Conservation (phyloP, 2,329 filamentous ascomycete genomes). For the Alternaria sp. region DNA sequence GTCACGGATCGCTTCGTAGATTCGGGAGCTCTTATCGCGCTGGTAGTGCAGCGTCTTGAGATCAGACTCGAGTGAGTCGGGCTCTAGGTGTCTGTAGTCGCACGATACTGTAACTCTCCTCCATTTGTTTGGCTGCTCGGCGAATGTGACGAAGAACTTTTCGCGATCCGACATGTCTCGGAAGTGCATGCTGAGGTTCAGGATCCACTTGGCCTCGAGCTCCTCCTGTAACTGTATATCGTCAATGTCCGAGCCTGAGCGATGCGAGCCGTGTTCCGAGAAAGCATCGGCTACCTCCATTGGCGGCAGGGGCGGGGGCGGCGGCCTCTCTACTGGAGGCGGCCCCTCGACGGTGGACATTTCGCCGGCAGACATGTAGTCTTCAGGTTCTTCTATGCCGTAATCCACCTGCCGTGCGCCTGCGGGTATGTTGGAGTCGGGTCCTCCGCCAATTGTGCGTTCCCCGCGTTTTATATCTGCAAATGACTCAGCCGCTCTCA, state of each 20-base stretch:
- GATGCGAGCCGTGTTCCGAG: slow-evolving; percentile 44
- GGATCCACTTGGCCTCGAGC: slow-evolving; percentile 88
- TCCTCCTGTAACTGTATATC: slow-evolving; percentile 78
- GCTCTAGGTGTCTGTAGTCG: slow-evolving; percentile 84
- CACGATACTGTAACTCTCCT: slow-evolving; percentile 90
- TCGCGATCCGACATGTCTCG: slow-evolving; percentile 90
- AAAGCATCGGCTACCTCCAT: slow-evolving; percentile 40
- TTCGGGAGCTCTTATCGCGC: slow-evolving; percentile 88
- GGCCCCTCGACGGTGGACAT: neutral
- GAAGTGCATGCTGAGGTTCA: slow-evolving; percentile 99
- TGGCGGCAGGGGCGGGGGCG: slow-evolving; percentile 30
- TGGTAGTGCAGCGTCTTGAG: slow-evolving; percentile 81
- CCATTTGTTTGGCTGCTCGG: slow-evolving; percentile 81
- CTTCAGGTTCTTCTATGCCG: slow-evolving; percentile 33
- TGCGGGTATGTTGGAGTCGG: slow-evolving; percentile 43
- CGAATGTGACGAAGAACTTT: slow-evolving; percentile 98
- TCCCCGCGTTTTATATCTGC: slow-evolving; percentile 10
- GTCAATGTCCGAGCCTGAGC: slow-evolving; percentile 54
- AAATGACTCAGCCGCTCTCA: neutral
- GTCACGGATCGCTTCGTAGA: slow-evolving; percentile 94
- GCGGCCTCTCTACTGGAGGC: slow-evolving; percentile 1
- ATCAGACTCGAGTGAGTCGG: slow-evolving; percentile 85
- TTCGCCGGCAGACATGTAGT: slow-evolving; percentile 31
- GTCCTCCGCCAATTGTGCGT: slow-evolving; percentile 44
- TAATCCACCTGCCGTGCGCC: slow-evolving; percentile 49